These are phyloP conservation scores for Hyphochytrium catenoides DNA, from an alignment of 352 stramenopile genomes.

Conservation along the genomic window DNA sequence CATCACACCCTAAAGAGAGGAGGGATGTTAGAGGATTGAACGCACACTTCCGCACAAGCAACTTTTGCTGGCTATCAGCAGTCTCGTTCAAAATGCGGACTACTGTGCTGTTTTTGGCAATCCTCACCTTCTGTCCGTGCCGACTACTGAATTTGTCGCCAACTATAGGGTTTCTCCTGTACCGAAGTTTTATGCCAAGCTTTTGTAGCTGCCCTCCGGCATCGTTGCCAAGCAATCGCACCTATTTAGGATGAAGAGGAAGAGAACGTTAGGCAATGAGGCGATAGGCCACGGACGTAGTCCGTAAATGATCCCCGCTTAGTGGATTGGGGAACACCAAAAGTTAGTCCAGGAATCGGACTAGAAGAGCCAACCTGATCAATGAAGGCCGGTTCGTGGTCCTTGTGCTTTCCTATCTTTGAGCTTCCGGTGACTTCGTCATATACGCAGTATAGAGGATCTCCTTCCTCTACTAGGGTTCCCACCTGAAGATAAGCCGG, in stretches of 20 bases:
- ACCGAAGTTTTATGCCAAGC: slow-evolving; percentile 87
- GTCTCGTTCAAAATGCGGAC: no score
- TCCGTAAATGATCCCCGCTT: no score
- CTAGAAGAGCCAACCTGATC: slow-evolving; percentile 80
- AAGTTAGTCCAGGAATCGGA: no score
- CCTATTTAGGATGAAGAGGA: slow-evolving; percentile 7
- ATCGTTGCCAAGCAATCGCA: slow-evolving; percentile 29
- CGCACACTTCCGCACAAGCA: no score
- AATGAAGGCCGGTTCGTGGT: slow-evolving; percentile 88
- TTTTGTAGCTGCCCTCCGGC: slow-evolving; percentile 48
- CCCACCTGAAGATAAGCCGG: no score
- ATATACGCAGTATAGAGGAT: slow-evolving; percentile 86
- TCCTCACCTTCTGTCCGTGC: slow-evolving; percentile 99
- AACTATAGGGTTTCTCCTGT: slow-evolving; percentile 95
- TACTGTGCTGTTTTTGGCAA: no score
- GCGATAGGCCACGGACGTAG: no score
- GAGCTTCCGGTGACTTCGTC: slow-evolving; percentile 76
- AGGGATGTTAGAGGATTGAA: no score
- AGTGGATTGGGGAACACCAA: no score
- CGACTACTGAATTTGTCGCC: slow-evolving; percentile 98
- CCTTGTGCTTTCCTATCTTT: slow-evolving; percentile 88
- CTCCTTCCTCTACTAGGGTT: slow-evolving; percentile 74
- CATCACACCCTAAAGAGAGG: no score
- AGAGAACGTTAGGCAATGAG: no score
- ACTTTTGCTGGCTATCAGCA: no score